phyloP scores from a whole-genome alignment of 805 yeast genomes.

The Pichia heedii region DNA sequence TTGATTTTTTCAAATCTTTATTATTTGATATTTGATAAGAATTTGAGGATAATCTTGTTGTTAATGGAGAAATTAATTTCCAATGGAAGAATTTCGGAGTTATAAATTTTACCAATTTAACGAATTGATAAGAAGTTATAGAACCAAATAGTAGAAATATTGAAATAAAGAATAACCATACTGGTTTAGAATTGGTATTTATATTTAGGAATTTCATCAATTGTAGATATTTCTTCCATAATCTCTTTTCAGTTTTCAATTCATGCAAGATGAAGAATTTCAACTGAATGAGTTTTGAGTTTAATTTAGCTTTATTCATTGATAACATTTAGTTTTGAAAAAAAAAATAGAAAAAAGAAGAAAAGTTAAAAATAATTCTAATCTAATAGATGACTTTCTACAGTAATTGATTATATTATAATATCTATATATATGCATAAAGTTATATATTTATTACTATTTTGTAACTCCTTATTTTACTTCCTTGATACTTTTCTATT shows the following conservation, averaged over 20 bases:
- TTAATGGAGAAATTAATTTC: background rate
- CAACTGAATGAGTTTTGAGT: background rate
- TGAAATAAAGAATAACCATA: conserved; percentile 24
- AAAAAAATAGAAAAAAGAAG: no score
- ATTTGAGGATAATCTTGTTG: background rate
- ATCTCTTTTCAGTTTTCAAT: conserved; percentile 2
- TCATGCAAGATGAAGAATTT: background rate
- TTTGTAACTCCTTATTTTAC: no score
- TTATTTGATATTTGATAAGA: conserved; percentile 1
- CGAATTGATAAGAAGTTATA: conserved; percentile 16
- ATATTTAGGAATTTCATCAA: conserved; percentile 18
- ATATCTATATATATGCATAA: no score
- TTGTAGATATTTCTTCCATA: conserved; percentile 12
- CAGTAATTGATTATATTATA: no score
- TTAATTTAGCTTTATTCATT: no score
- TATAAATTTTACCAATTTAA: conserved; percentile 18
- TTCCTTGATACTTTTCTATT: no score
- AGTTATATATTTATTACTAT: no score
- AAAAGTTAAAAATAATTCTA: no score
- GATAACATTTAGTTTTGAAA: background rate
- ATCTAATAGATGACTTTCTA: no score
- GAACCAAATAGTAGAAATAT: conserved; percentile 19
- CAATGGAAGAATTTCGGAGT: conserved; percentile 8
- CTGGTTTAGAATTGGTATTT: conserved; percentile 25
- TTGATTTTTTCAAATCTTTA: background rate